Base-by-base conservation (phyloP, 108 stramenopile species). In the Conticribra weissflogii region DNA sequence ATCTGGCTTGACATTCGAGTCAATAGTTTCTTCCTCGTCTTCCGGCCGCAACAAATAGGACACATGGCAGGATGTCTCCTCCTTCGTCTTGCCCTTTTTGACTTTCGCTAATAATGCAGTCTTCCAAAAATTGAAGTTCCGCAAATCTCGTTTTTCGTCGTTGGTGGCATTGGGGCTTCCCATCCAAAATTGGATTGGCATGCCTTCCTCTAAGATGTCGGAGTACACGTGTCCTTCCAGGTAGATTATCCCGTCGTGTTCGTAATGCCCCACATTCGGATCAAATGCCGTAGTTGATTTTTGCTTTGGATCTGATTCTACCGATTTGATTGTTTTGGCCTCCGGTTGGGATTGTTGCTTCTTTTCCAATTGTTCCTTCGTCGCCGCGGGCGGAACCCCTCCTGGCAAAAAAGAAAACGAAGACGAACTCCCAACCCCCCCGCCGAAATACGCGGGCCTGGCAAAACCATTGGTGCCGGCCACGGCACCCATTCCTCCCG, bases 161-260 rank as follows among this genome's bases (percentile, higher is more conserved):
- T 63, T 30, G 33, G 58, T 77, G 12, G 87, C 85, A 21, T 44
- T 45, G 4, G 63, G 44, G 18, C 74, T 54, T 7, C 92, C 92
- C 27, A 76, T 86, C 93, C 93, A 94, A 15, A 94, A 48, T 72
- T 94, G 85, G 36, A 92, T 75, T 7, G 93, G 90, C 90, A 94
- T 87, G 25, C 89, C 89, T 34, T 84, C 88, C 63, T 92, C 89
- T 18, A 94, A 71, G 0, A 94, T 34, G 8, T 67, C 59, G 34
- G 81, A 72, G 66, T 87, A 94, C 7, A 64, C 44, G 2, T 47
- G 17, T 22, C 89, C 93, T 75, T 92, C 90, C 22, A 94, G 70
- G 60, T 86, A 94, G 27, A 74, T 87, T 18, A 61, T 74, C 19
- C 70, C 82, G 31, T 82, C 84, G 23, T 70, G 46, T 31, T 79